Evolutionary conservation across 192 early-diverging fungal species (phyloP), one percentile per base, ranked within the genome.

Genomic region (Backusella mclennaniae): DNA sequence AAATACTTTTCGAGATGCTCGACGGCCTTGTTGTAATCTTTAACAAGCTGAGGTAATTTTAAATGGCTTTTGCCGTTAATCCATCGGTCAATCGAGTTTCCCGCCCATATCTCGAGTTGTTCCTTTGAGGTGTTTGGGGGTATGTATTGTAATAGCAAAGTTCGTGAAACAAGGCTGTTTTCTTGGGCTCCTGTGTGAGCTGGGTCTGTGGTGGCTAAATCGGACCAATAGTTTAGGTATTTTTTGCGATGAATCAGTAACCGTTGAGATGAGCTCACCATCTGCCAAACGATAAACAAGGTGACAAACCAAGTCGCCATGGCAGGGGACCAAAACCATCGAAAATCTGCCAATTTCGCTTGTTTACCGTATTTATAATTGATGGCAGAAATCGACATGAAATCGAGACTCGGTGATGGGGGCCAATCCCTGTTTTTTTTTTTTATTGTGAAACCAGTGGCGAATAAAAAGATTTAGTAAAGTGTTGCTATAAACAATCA

Each of bases 321-420:
- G 8, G 87, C 81, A 72, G 93, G 91, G 15, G 87, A 84, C 89
- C 91, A 91, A 59, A 88, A 86, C 79, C 90, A 91, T 21, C 76
- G 79, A 36, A 69, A 71, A 77, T 87, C 72, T 72, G 82, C 33
- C 63, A 44, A n/a, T 38, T 75, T 8, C n/a, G 42, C 14, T 36
- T 53, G 2, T 69, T 78, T 42, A 35, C 75, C 69, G 69, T 73
- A 68, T 70, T 76, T 23, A 73, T 81, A 59, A 53, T 77, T 77
- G 80, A 83, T 83, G 17, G 41, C 75, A 17, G 77, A 71, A 31
- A 83, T 76, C 4, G 81, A 83, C n/a, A 83, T 44, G n/a, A 83
- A 83, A 36, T 82, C 80, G 41, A 82, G 59, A 23, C 76, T 73
- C 15, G 76, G 67, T 41, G 52, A 36, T 26, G 81, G 81, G 46